Evolutionary conservation across 768 basidiomycete species (phyloP).

Genomic region (Xerocomellus amylosporus): DNA sequence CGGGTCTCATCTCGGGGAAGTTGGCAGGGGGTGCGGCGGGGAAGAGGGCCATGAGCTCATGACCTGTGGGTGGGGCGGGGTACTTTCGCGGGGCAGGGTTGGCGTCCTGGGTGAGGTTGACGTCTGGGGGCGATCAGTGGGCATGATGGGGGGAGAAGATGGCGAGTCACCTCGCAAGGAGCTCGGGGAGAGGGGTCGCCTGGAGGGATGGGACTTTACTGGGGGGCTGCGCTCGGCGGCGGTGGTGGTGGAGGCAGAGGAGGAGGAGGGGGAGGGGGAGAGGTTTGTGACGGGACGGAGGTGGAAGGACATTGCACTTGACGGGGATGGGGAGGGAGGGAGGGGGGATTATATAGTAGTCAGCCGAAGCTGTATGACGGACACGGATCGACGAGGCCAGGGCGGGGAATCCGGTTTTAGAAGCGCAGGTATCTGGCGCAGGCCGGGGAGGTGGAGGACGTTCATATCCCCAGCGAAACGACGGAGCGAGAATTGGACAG

Average conservation of each 20-base stretch:
- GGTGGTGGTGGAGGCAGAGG: slow-evolving; percentile 48
- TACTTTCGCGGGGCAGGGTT: slow-evolving; percentile 54
- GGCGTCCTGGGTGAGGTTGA: slow-evolving; percentile 57
- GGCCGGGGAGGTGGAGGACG: background rate
- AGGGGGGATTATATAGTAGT: slow-evolving; percentile 24
- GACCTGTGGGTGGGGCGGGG: slow-evolving; percentile 75
- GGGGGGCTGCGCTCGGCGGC: slow-evolving; percentile 43
- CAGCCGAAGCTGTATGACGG: slow-evolving; percentile 14
- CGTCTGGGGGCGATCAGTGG: slow-evolving; percentile 42
- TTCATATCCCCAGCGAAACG: slow-evolving; percentile 13
- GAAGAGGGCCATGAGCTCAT: slow-evolving; percentile 84
- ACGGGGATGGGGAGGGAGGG: slow-evolving; percentile 27
- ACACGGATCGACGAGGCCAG: slow-evolving; percentile 22
- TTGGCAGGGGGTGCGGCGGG: slow-evolving; percentile 63
- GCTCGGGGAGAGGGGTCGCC: slow-evolving; percentile 62
- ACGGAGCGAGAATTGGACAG: slow-evolving; percentile 20
- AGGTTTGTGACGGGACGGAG: slow-evolving; percentile 54
- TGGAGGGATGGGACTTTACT: slow-evolving; percentile 31
- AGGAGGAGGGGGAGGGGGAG: slow-evolving; percentile 54
- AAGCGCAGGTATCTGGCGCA: background rate
- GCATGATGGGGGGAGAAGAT: background rate
- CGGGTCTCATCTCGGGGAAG: slow-evolving; percentile 53
- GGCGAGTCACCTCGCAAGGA: slow-evolving; percentile 51
- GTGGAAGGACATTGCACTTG: slow-evolving; percentile 46
- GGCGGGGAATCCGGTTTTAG: slow-evolving; percentile 19